These are phyloP conservation scores for Fonsecaea pedrosoi DNA, from an alignment of 2,329 filamentous ascomycete species.

Conservation along the genomic window DNA sequence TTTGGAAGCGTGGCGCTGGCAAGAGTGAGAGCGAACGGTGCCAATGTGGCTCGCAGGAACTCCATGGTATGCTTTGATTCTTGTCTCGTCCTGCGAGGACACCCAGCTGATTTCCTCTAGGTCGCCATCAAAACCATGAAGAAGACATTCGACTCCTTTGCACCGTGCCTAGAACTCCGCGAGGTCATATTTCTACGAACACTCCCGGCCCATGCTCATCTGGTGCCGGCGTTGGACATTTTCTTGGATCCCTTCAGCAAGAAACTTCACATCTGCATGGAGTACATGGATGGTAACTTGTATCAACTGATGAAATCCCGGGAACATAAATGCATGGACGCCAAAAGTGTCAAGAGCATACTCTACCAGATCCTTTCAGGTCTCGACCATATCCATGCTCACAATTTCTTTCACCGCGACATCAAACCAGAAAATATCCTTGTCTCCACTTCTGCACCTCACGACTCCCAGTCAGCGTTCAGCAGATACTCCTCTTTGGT, in stretches of 20 bases:
- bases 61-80: slow-evolving; percentile 72
- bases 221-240: slow-evolving; percentile 97
- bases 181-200: slow-evolving; percentile 97
- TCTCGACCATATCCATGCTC: slow-evolving; percentile 94
- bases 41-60: slow-evolving; percentile 84
- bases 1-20: slow-evolving; percentile 95
- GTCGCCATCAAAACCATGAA: slow-evolving; percentile 99
- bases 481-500: slow-evolving; percentile 90
- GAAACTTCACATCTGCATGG: slow-evolving; percentile 98
- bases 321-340: slow-evolving; percentile 92
- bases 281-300: slow-evolving; percentile 99
- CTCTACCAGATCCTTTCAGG: slow-evolving; percentile 96
- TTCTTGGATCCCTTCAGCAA: slow-evolving; percentile 95
- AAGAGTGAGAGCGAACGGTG: slow-evolving; percentile 86
- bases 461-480: slow-evolving; percentile 83
- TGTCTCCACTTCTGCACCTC: slow-evolving; percentile 85
- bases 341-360: slow-evolving; percentile 93
- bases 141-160: slow-evolving; percentile 94
- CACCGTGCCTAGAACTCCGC: slow-evolving; percentile 87
- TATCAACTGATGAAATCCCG: slow-evolving; percentile 99
- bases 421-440: slow-evolving; percentile 99
- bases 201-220: slow-evolving; percentile 83
- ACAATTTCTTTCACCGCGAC: slow-evolving; percentile 97
- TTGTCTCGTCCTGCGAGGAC: not conserved
- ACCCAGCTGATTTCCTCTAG: slow-evolving; percentile 55